phyloP scores from a whole-genome alignment of 1,284 basidiomycete genomes.

The Neotropicomus parvogracilis region DNA sequence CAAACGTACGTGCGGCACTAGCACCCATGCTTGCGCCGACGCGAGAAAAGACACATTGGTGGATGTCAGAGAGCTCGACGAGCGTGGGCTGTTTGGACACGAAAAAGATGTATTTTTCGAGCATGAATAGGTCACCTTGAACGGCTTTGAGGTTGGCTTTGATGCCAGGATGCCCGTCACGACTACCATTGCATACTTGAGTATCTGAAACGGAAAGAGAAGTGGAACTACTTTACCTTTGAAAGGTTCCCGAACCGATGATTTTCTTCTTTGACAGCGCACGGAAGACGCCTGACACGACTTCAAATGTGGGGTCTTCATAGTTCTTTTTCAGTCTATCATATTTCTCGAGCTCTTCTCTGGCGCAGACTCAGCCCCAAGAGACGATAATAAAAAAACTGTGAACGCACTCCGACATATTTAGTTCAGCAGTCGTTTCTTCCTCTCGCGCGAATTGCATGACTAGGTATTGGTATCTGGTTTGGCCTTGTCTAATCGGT shows the following conservation, averaged over 20 bases:
- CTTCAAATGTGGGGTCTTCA: constrained; percentile 92
- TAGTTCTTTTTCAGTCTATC: constrained; percentile 90
- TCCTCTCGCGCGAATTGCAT: constrained; percentile 98
- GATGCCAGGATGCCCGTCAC: constrained; percentile 75
- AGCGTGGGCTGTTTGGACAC: constrained; percentile 95
- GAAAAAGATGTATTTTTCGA: constrained; percentile 98
- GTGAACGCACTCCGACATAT: constrained; percentile 79
- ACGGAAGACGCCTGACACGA: constrained; percentile 93
- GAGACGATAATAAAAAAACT: not conserved
- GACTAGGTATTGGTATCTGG: constrained; percentile 95
- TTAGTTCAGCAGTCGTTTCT: constrained; percentile 94
- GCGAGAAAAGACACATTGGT: constrained; percentile 90
- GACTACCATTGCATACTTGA: constrained; percentile 39
- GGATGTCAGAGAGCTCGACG: constrained; percentile 88
- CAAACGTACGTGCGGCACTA: constrained; percentile 89
- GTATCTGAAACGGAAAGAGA: not conserved
- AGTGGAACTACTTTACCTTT: constrained; percentile 51
- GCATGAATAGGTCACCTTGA: constrained; percentile 95
- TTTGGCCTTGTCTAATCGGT: constrained; percentile 97
- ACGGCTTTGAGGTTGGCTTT: constrained; percentile 98
- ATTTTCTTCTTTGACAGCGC: constrained; percentile 91
- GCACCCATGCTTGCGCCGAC: constrained; percentile 86
- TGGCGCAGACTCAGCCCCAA: constrained; percentile 30
- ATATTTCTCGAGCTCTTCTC: constrained; percentile 69
- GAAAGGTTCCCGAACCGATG: constrained; percentile 79